These are phyloP conservation scores for Penicillium chermesinum DNA, from an alignment of 495 filamentous ascomycete species.

Conservation along the genomic window DNA sequence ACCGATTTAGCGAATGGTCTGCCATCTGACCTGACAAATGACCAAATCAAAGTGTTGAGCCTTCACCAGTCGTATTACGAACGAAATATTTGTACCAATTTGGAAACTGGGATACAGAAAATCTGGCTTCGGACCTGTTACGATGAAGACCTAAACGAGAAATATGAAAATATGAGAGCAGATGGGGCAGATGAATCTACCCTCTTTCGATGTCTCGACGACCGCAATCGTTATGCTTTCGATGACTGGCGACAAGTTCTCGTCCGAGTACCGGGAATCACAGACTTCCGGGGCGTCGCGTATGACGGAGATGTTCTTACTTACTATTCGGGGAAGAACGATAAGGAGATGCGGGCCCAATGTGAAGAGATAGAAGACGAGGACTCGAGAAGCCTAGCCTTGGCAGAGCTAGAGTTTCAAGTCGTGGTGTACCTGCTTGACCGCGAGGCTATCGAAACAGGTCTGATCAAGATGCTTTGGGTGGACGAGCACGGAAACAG, in stretches of 20 bases:
- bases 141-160: constrained; percentile 6
- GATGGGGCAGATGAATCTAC: constrained; percentile 5
- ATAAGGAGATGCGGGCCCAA: constrained; percentile 5
- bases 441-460: constrained; percentile 6
- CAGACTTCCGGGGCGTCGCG: constrained; percentile 4
- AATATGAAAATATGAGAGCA: constrained; percentile 5
- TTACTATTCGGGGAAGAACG: constrained; percentile 8
- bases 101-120: constrained; percentile 6
- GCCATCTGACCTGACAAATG: constrained; percentile 5
- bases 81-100: constrained; percentile 5
- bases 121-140: constrained; percentile 6
- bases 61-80: constrained; percentile 4
- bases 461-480: constrained; percentile 10
- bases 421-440: constrained; percentile 7
- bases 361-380: constrained; percentile 1
- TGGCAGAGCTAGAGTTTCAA: constrained; percentile 3
- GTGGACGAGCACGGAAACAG: constrained; percentile 10
- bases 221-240: constrained; percentile 2
- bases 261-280: constrained; percentile 4
- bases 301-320: constrained; percentile 6
- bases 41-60: constrained; percentile 6
- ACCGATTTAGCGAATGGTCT: constrained; percentile 5
- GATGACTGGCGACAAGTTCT: constrained; percentile 10
- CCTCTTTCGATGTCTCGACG: constrained; percentile 8
- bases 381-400: constrained; percentile 1